Conservation (phyloP, 2,329 filamentous ascomycete genomes). For the Sclerotinia sclerotiorum region DNA sequence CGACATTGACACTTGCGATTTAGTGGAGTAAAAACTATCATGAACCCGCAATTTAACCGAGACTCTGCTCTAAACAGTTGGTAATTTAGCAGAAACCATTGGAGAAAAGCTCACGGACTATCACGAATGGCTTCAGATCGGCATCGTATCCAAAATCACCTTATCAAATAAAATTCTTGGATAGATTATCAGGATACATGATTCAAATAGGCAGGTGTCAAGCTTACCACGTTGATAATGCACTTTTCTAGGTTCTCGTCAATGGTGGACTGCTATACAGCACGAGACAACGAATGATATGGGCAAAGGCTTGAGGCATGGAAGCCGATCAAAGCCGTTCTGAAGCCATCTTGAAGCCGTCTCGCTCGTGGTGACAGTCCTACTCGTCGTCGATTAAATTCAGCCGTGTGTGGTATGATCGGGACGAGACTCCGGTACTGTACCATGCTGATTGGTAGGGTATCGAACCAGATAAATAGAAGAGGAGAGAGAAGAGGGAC, state of each 20-base stretch:
- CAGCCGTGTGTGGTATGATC: fast-evolving
- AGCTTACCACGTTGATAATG: neutral
- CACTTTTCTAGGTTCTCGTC: neutral
- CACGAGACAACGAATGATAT: neutral
- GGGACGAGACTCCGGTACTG: too few species aligned
- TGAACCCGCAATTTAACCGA: neutral
- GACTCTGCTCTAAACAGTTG: neutral
- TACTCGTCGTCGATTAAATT: neutral
- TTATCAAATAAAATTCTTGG: neutral
- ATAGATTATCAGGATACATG: too few species aligned
- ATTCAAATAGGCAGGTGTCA: conserved; percentile 9
- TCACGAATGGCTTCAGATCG: neutral
- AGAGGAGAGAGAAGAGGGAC: neutral
- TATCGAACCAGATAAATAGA: neutral
- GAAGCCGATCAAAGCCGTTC: neutral
- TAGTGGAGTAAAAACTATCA: neutral
- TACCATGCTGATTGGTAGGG: too few species aligned
- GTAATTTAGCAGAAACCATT: neutral
- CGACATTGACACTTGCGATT: neutral
- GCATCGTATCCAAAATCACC: neutral
- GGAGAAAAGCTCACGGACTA: neutral
- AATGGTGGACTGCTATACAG: neutral
- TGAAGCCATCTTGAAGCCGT: neutral
- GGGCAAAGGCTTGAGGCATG: neutral
- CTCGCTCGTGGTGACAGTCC: neutral